Base-by-base conservation (phyloP, 2,329 filamentous ascomycete species). In the Boeremia lycopersici region DNA sequence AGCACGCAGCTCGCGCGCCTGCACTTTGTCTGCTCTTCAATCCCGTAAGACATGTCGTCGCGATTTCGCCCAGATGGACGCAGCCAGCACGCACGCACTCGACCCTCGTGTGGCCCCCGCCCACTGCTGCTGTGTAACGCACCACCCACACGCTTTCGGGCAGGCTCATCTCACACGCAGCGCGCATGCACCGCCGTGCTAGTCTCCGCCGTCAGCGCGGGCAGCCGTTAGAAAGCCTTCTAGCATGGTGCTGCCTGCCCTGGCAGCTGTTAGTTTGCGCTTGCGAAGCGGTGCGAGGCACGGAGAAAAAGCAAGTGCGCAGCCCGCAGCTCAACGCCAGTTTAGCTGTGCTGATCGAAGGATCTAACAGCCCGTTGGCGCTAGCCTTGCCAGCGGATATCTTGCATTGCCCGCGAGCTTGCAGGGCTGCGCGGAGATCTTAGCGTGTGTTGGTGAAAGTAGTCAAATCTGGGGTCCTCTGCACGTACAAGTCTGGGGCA, bases 201-300 rank as follows among this genome's bases (percentile, higher is more conserved):
- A 73, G 71, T 63, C 68, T 65, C 71, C 71, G 68, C 69, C 68
- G 70, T 73, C 69, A 71, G 58, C 49, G 46, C 56, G 60, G 58
- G 60, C 59, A 52, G 38, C 64, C 60, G 65, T 64, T 64, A 44
- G 56, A 23, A 48, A 56, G 53, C 60, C 64, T 64, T 62, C 56
- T 55, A 57, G 61, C 53, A 57, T 57, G 53, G 56, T 58, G 56
- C 55, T 58, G 56, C 59, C 55, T 58, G 56, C 59, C 64, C 65
- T 68, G 62, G 62, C 63, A 55, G 46, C 25, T 47, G 47, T 62
- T 63, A 60, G 60, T 41, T 50, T 55, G 52, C 52, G 52, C 45
- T 40, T 49, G 48, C 35, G 25, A 48, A 45, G 52, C 46, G 46
- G 52, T 55, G 46, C 46, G 25, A 50, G 40, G 52, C 36, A 55